phyloP scores from a whole-genome alignment of 225 moss, liverwort and hornwort species.

The Physcomitrium patens region DNA sequence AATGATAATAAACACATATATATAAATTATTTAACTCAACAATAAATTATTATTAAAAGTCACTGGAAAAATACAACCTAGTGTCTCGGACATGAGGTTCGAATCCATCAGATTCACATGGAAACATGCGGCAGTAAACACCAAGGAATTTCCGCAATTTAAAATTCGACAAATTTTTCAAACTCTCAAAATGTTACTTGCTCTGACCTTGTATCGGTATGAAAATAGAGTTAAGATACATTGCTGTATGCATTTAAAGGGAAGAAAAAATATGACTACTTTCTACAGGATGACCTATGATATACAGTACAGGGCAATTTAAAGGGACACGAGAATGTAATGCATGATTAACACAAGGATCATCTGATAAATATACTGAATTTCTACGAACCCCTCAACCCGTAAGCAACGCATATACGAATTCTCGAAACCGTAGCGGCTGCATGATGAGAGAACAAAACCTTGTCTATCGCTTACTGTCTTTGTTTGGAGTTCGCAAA shows the following conservation, averaged over 20 bases:
- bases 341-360: conserved; percentile 15
- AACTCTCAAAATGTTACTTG: background rate
- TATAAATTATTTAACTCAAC: too few relatives aligned
- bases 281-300: conserved; percentile 13
- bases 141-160: background rate
- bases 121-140: background rate
- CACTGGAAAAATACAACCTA: background rate
- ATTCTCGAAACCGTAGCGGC: conserved; percentile 15
- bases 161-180: background rate
- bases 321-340: conserved; percentile 18
- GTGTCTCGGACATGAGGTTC: background rate
- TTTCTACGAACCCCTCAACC: background rate
- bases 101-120: background rate
- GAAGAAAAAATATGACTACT: background rate
- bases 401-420: background rate
- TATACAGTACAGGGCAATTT: background rate
- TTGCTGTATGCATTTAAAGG: background rate
- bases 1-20: too few relatives aligned
- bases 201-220: background rate
- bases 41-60: too few relatives aligned
- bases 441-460: conserved; percentile 21
- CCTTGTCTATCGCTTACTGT: conserved; percentile 39
- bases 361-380: conserved; percentile 20
- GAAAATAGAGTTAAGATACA: background rate
- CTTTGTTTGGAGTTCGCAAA: conserved; percentile 62